Evolutionary conservation across 768 basidiomycete genomes (phyloP), one percentile per base, ranked within the genome.

Genomic region (Panaeolus papilionaceus): DNA sequence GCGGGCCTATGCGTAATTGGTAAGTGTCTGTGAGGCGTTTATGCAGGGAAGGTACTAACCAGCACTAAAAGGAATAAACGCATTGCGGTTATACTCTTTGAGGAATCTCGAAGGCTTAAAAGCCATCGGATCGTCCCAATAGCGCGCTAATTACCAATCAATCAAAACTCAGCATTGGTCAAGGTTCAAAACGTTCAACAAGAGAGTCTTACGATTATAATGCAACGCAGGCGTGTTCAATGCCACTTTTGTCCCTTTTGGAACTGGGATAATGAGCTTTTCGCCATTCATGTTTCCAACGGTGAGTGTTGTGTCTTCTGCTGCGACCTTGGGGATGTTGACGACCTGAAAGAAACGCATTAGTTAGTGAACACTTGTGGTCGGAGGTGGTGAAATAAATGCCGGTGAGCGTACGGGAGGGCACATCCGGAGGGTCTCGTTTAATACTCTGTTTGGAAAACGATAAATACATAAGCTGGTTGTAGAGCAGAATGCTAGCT

Each of bases 351-450:
- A 37, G 66, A 47, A 71, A 64, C 42, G 9, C 63, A 44, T n/a
- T 3, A 33, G 33, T 33, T 33, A 33, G 47, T 45, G 10, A n/a
- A 66, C 62, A 39, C 44, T 42, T 44, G 42, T 5, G 7, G 45
- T 16, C 20, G 7, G 28, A 18, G 26, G 10, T 3, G n/a, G 38
- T 10, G 28, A 39, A 42, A 28, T 61, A 61, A 12, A 38, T 33
- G 33, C 33, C 3, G 5, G 9, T 49, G 3, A 23, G 72, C 79
- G 64, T 64, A 84, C 85, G 20, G 85, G 81, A 40, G 83, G 80
- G 66, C 79, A 86, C 75, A 87, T 70, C n/a, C 86, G 79, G 16
- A 86, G 73, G 2, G 85, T 84, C 71, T 88, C 86, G 65, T 86
- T 77, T 65, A 84, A 82, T 2, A 84, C 83, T 14, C 85, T 86